Percentiles rank a stretch among this genome's conserved stretches.
phyloP scores from a whole-genome alignment of 441 rosid species.

The Sinapis alba region DNA sequence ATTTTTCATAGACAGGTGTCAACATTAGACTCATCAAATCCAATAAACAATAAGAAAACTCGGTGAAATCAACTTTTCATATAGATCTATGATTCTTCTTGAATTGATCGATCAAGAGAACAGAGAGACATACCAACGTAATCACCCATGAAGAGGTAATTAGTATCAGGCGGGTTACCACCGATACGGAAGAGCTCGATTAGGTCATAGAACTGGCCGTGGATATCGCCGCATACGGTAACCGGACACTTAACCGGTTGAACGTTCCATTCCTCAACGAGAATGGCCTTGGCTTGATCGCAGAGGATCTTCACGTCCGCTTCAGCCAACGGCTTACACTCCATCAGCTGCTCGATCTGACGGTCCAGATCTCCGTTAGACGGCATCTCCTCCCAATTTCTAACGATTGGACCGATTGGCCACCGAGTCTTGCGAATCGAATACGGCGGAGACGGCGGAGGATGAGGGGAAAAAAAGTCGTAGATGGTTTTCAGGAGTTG shows the following conservation, averaged over 20 bases:
- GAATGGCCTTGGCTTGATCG: constrained; percentile 93
- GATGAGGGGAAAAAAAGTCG: constrained; percentile 20
- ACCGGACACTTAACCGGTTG: constrained; percentile 99
- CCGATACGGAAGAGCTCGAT: constrained; percentile 95
- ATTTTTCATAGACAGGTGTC: neutral
- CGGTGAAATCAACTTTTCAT: neutral
- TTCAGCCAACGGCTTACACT: constrained; percentile 89
- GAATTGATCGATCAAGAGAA: constrained; percentile 14
- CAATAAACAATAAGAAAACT: neutral
- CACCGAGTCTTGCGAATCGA: neutral
- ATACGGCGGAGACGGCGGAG: constrained; percentile 18
- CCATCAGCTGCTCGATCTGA: constrained; percentile 98
- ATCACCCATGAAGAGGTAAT: constrained; percentile 99
- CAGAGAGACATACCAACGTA: constrained; percentile 72
- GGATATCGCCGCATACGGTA: constrained; percentile 98
- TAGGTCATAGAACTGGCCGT: constrained; percentile 97
- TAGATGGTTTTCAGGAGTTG: constrained; percentile 22
- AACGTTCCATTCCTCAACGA: constrained; percentile 99
- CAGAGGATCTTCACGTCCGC: constrained; percentile 92
- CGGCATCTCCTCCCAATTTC: constrained; percentile 55
- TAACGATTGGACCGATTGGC: constrained; percentile 2
- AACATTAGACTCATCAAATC: neutral
- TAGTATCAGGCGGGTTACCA: constrained; percentile 94
- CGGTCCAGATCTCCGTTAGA: constrained; percentile 92
- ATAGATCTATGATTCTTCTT: neutral